Evolutionary conservation across 2,329 filamentous ascomycete genomes (phyloP), one percentile per base, ranked within the genome.

Genomic region (Claviceps capensis): DNA sequence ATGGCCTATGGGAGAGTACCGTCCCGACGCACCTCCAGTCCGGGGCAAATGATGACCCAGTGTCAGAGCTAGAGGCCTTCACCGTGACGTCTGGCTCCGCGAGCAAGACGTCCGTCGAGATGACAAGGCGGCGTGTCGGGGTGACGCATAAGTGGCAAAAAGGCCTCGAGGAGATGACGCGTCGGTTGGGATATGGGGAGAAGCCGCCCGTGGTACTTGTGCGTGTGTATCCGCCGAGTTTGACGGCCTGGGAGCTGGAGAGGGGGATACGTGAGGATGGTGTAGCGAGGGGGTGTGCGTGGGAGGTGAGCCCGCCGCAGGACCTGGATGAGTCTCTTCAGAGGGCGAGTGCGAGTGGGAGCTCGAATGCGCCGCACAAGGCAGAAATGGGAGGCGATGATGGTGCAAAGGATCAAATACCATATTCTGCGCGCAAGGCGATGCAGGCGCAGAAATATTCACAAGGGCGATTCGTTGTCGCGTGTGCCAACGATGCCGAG

Each of bases 241-340:
- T 73, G 16, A 63, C 67, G 0, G 54, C 63, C 1, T 57, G 58
- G 1, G 62, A 59, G 19, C 58, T 78, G 41, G 64, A 61, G 44
- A 58, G 55, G 30, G 66, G 69, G 40, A 66, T 78, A 48, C 60
- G 59, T 4, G 63, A 64, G 11, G 74, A 78, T 60, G 72, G 69
- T n/a, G 49, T 49, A 5, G 62, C 63, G 30, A 68, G 73, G 16
- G 56, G 54, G 0, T 55, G 55, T 8, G 37, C 40, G 13, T 63
- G 61, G 61, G 49, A 68, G 1, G 53, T 60, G n/a, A 55, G 45
- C 23, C 37, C 47, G 40, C 59, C 56, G 17, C 55, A 57, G 23
- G 50, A 55, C 7, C 53, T 62, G 13, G 22, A 16, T 9, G 22
- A 37, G 30, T 11, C 30, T 34, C 30, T 34, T 11, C 30, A 11